Conservation (phyloP, 2,329 filamentous ascomycete species). For the Curvularia eragrostidis region DNA sequence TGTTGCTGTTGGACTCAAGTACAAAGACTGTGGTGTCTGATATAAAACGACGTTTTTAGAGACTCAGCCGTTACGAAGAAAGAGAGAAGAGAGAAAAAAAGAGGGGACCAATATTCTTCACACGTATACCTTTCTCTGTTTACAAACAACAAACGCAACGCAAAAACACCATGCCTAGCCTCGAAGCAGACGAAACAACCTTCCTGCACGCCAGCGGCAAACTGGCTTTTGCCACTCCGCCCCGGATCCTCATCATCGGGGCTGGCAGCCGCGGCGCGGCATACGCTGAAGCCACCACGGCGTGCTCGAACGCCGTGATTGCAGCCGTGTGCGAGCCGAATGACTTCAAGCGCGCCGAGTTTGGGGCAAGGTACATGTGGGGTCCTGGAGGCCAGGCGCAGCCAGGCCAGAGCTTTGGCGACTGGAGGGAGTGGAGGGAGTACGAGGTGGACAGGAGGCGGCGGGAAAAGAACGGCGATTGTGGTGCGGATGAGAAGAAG, state of each 20-base stretch:
- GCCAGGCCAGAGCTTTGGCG: conserved; percentile 72
- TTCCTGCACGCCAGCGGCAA: conserved; percentile 25
- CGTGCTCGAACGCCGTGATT: conserved; percentile 63
- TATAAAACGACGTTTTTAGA: too few relatives aligned
- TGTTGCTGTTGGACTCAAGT: too few relatives aligned
- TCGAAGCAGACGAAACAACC: conserved; percentile 4
- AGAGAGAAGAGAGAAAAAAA: too few relatives aligned
- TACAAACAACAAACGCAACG: neutral
- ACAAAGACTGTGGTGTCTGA: too few relatives aligned
- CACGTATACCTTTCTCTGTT: too few relatives aligned
- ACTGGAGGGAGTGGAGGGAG: conserved; percentile 77
- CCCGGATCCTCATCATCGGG: conserved; percentile 49
- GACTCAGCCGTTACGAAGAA: too few relatives aligned
- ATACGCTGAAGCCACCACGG: conserved; percentile 39
- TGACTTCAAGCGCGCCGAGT: conserved; percentile 73
- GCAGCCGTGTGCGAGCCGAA: conserved; percentile 83
- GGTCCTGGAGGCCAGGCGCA: conserved; percentile 52
- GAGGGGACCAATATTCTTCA: too few relatives aligned
- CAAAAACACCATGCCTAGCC: conserved; percentile 2
- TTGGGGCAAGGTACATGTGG: conserved; percentile 79
- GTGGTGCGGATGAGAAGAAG: conserved; percentile 29
- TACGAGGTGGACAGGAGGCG: conserved; percentile 72
- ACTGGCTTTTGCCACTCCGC: conserved; percentile 29
- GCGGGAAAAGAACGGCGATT: conserved; percentile 43
- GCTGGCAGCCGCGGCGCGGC: conserved; percentile 49